Evolutionary conservation across 345 rosid species (phyloP), one percentile per base, ranked within the genome.

Genomic region (Rhizophora apiculata): DNA sequence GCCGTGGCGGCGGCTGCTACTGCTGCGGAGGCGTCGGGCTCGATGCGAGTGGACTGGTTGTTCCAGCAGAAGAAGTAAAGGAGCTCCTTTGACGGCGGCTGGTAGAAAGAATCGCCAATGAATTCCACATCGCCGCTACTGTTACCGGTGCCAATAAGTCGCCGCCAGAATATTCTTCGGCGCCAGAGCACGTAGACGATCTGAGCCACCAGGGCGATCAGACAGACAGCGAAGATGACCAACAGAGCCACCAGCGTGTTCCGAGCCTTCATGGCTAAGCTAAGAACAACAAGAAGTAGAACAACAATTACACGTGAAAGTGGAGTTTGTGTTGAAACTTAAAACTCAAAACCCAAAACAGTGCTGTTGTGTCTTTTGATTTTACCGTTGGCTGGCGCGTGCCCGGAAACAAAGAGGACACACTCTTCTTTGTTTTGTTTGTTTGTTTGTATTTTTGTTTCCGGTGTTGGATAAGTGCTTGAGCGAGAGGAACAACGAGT

Each of bases 41-140:
- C 88, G 30, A 92, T 65, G 34, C 86, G 84, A 52, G 59, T 46
- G 62, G 78, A 71, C 70, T 85, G 85, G 71, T 78, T 84, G 73
- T 80, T 90, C 74, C 89, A 85, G 72, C 88, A 85, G 82, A 86
- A 92, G 79, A 87, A 86, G 87, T 88, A 88, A 8, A 87, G 88
- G 20, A 88, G 86, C 77, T 92, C 96, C 76, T 88, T 92, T 1
- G 93, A 85, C 3, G 88, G 86, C 62, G 80, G 65, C 32, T 66
- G n/a, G 60, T 68, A 64, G 36, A 67, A 62, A 2, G 73, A 62
- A 36, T 78, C 80, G 10, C 55, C 20, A 4, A 59, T 22, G 16
- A 68, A 63, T 0, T 62, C 72, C 16, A 32, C 79, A 4, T 80
- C 73, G 15, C 66, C 72, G 32, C 24, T 11, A 19, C 29, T 4